phyloP scores from a whole-genome alignment of 106 monocot genomes.

The Xerophyta viscosa region DNA sequence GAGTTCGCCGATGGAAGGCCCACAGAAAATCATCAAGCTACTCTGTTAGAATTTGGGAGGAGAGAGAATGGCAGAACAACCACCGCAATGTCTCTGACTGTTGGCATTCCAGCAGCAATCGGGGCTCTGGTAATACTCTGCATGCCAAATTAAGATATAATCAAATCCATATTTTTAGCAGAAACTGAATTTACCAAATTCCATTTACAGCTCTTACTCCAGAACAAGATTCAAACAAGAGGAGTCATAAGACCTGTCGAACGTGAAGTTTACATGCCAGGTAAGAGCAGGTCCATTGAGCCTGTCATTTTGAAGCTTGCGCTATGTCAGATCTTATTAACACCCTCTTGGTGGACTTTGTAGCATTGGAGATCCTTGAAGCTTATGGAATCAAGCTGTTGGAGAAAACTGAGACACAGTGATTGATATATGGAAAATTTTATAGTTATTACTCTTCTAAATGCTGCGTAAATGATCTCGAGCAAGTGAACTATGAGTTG shows the following conservation, averaged over 20 bases:
- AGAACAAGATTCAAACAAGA: constrained; percentile 53
- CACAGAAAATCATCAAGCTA: constrained; percentile 59
- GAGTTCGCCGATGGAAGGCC: constrained; percentile 59
- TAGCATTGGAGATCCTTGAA: constrained; percentile 86
- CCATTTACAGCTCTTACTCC: constrained; percentile 54
- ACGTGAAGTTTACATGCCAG: constrained; percentile 79
- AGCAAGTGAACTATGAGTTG: too few species aligned
- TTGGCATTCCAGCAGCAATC: constrained; percentile 86
- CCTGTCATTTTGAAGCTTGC: not conserved
- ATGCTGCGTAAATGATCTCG: too few species aligned
- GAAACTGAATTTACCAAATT: too few species aligned
- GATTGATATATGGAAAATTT: too few species aligned
- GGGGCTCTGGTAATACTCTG: constrained; percentile 61
- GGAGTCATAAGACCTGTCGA: constrained; percentile 79
- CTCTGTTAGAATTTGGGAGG: constrained; percentile 76
- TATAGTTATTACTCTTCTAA: too few species aligned
- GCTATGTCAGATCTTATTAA: not conserved
- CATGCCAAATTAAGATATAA: not conserved
- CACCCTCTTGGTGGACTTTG: constrained; percentile 2
- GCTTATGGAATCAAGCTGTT: constrained; percentile 56
- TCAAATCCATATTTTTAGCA: too few species aligned
- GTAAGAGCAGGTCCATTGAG: constrained; percentile 22
- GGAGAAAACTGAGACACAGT: constrained; percentile 47
- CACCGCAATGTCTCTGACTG: constrained; percentile 88
- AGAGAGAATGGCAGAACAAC: constrained; percentile 53